phyloP scores from a whole-genome alignment of 2,329 filamentous ascomycete species.

The Neofusicoccum ribis region DNA sequence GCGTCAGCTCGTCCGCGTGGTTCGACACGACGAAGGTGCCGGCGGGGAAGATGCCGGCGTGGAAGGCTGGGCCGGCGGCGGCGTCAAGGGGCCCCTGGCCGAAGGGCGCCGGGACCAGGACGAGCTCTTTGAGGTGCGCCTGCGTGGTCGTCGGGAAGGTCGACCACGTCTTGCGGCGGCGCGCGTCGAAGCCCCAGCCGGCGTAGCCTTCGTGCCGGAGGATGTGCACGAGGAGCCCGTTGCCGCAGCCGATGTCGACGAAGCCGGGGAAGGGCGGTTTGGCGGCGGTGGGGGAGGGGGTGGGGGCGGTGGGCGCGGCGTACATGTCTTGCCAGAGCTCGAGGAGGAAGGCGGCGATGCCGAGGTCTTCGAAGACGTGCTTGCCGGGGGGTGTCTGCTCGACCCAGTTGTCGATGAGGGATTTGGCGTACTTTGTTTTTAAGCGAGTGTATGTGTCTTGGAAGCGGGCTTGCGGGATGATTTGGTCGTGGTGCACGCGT shows the following conservation, averaged over 20 bases:
- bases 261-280: slow-evolving; percentile 73
- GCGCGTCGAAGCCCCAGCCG: slow-evolving; percentile 91
- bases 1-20: slow-evolving; percentile 92
- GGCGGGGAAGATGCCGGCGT: slow-evolving; percentile 66
- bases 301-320: slow-evolving; percentile 3
- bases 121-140: slow-evolving; percentile 56
- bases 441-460: slow-evolving; percentile 81
- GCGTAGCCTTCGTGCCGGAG: slow-evolving; percentile 76
- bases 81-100: too few species aligned
- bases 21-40: slow-evolving; percentile 95
- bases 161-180: slow-evolving; percentile 80
- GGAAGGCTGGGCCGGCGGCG: slow-evolving; percentile 22
- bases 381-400: slow-evolving; percentile 86
- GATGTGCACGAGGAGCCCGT: slow-evolving; percentile 84
- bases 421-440: slow-evolving; percentile 74
- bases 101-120: slow-evolving; percentile 57
- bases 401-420: slow-evolving; percentile 73
- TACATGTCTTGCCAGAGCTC: slow-evolving; percentile 92
- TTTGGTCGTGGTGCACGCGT: slow-evolving; percentile 76
- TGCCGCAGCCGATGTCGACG: slow-evolving; percentile 94
- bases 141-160: slow-evolving; percentile 61
- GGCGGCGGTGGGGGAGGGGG: neutral
- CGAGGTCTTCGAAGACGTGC: slow-evolving; percentile 92
- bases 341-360: slow-evolving; percentile 87
- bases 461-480: slow-evolving; percentile 73